Evolutionary conservation across 2,329 filamentous ascomycete genomes (phyloP).

Genomic region (Beauveria rudraprayagi): DNA sequence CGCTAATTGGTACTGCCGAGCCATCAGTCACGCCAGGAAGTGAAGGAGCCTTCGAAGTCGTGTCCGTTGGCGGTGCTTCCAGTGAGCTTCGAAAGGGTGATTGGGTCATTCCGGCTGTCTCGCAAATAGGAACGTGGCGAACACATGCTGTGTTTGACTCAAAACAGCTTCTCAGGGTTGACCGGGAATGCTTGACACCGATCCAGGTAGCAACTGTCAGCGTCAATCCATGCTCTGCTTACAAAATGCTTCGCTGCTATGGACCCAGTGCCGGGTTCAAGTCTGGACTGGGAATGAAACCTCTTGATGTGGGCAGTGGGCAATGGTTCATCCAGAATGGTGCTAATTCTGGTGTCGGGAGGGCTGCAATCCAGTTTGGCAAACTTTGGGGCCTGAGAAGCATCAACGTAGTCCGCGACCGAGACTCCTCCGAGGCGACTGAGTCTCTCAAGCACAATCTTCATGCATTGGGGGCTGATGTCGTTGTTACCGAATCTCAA

Average conservation of each 20-base stretch:
- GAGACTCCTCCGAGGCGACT: conserved; percentile 57
- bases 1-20: conserved; percentile 64
- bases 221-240: conserved; percentile 91
- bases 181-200: conserved; percentile 61
- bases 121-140: conserved; percentile 87
- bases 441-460: conserved; percentile 49
- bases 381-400: conserved; percentile 80
- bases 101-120: conserved; percentile 83
- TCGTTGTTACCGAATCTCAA: conserved; percentile 49
- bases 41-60: conserved; percentile 89
- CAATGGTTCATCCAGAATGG: conserved; percentile 98
- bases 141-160: conserved; percentile 70
- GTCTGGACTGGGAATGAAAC: conserved; percentile 36
- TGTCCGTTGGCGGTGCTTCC: conserved; percentile 54
- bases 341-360: conserved; percentile 86
- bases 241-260: conserved; percentile 85
- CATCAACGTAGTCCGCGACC: conserved; percentile 78
- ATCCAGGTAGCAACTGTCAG: conserved; percentile 79
- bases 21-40: conserved; percentile 79
- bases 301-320: conserved; percentile 42
- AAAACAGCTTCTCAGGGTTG: conserved; percentile 56
- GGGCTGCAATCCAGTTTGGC: conserved; percentile 84
- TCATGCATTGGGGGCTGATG: conserved; percentile 44
- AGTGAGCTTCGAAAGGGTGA: conserved; percentile 61
- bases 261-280: conserved; percentile 38